phyloP scores from a whole-genome alignment of 805 yeast species.

The Metschnikowia rubicola region DNA sequence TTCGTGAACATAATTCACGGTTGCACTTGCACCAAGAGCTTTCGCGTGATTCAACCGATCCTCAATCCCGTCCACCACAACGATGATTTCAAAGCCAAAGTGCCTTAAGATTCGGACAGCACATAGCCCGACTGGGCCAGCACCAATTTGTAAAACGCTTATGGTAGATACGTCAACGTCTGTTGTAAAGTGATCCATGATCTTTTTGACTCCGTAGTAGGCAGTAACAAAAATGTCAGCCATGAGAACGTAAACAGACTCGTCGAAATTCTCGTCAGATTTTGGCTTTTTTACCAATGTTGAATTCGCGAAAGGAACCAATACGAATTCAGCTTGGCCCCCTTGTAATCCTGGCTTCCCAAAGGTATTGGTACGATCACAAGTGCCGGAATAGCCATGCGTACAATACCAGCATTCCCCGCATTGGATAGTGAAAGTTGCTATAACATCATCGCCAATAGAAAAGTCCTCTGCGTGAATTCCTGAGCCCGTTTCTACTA shows the following conservation, averaged over 20 bases:
- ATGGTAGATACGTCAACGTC: constrained; percentile 22
- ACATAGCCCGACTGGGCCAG: constrained; percentile 61
- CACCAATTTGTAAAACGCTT: constrained; percentile 50
- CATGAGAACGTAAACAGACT: constrained; percentile 50
- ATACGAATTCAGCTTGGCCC: constrained; percentile 59
- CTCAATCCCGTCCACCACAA: constrained; percentile 49
- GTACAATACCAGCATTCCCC: constrained; percentile 58
- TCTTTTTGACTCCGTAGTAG: constrained; percentile 53
- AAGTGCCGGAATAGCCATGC: constrained; percentile 52
- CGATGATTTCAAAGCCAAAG: constrained; percentile 42
- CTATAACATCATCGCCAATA: constrained; percentile 44
- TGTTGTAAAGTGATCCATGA: constrained; percentile 27
- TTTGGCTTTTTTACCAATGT: constrained; percentile 46
- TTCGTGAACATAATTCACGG: constrained; percentile 42
- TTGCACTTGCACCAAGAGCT: constrained; percentile 48
- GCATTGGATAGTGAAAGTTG: constrained; percentile 53
- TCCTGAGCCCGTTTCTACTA: constrained; percentile 37
- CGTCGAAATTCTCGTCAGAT: constrained; percentile 19
- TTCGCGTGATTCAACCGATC: constrained; percentile 44
- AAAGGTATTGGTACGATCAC: constrained; percentile 53
- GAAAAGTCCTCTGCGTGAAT: constrained; percentile 27
- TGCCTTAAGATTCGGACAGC: constrained; percentile 44
- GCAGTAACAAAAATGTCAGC: constrained; percentile 67
- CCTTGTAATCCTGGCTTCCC: constrained; percentile 58
- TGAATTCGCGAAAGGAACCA: constrained; percentile 55